Percentiles rank a stretch among this genome's conserved stretches.
phyloP scores from a whole-genome alignment of 2,329 filamentous ascomycete genomes.

The Cladosporium halotolerans region DNA sequence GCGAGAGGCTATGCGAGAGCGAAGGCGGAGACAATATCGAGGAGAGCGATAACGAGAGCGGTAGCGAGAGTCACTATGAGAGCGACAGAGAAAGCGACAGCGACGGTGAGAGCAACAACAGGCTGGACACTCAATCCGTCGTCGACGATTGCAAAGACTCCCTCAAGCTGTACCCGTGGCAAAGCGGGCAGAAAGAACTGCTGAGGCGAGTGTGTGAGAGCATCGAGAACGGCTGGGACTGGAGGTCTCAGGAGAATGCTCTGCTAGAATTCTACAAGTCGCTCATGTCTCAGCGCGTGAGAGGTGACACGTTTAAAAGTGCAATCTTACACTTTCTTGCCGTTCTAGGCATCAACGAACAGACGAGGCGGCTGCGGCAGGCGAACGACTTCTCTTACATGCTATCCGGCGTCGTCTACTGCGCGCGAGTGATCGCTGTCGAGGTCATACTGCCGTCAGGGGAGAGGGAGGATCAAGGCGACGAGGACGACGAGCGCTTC shows the following conservation, averaged over 20 bases:
- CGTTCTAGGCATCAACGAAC: background rate
- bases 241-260: background rate
- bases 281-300: background rate
- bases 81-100: too few relatives aligned
- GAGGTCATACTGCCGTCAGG: conserved; percentile 16
- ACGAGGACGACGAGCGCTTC: conserved; percentile 17
- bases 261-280: background rate
- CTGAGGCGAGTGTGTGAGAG: background rate
- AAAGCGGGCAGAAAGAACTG: background rate
- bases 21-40: background rate
- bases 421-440: background rate
- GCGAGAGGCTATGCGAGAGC: background rate
- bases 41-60: too few relatives aligned
- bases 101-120: background rate
- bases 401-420: background rate
- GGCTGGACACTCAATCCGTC: too few relatives aligned
- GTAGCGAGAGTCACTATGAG: too few relatives aligned
- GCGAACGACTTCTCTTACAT: background rate
- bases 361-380: background rate
- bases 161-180: background rate
- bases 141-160: background rate
- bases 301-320: background rate
- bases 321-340: background rate
- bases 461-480: conserved; percentile 12
- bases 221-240: too few relatives aligned